These are phyloP conservation scores for Hypoxylon trugodes DNA, from an alignment of 495 filamentous ascomycete species.

Conservation along the genomic window DNA sequence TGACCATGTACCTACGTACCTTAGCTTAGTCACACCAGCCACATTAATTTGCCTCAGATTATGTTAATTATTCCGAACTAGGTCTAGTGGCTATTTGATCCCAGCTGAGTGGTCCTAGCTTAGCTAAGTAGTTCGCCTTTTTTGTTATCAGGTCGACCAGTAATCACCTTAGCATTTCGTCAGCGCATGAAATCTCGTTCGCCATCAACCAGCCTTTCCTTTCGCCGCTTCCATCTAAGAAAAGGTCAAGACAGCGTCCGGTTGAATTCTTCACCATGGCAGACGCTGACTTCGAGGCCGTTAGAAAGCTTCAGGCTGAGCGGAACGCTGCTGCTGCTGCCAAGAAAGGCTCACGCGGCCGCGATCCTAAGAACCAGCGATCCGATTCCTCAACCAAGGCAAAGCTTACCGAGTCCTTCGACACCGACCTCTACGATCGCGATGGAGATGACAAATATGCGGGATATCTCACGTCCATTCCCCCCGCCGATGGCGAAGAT, in stretches of 20 bases:
- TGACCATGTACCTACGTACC: too few relatives aligned
- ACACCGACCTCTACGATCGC: constrained; percentile 90
- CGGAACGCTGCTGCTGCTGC: constrained; percentile 84
- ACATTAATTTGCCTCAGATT: constrained; percentile 17
- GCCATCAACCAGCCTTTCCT: constrained; percentile 11
- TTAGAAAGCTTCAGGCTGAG: constrained; percentile 87
- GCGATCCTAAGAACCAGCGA: constrained; percentile 87
- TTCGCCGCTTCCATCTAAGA: constrained; percentile 33
- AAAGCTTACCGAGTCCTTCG: constrained; percentile 92
- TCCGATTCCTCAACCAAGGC: constrained; percentile 92
- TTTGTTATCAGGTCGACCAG: constrained; percentile 22
- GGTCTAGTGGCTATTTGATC: constrained; percentile 5
- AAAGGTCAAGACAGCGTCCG: constrained; percentile 44
- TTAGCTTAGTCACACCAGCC: not conserved
- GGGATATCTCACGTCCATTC: constrained; percentile 90
- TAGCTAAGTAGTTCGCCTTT: not conserved
- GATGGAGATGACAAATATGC: constrained; percentile 83
- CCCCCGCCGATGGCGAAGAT: constrained; percentile 81
- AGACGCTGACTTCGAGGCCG: constrained; percentile 82
- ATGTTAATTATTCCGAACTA: not conserved
- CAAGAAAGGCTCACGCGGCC: constrained; percentile 87
- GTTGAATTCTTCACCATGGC: constrained; percentile 56
- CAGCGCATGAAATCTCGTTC: constrained; percentile 36
- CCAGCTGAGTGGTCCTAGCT: constrained; percentile 14
- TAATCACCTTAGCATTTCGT: constrained; percentile 11